Evolutionary conservation across 352 stramenopile genomes (phyloP), one percentile per base, ranked within the genome.

Genomic region (Globisporangium irregulare): DNA sequence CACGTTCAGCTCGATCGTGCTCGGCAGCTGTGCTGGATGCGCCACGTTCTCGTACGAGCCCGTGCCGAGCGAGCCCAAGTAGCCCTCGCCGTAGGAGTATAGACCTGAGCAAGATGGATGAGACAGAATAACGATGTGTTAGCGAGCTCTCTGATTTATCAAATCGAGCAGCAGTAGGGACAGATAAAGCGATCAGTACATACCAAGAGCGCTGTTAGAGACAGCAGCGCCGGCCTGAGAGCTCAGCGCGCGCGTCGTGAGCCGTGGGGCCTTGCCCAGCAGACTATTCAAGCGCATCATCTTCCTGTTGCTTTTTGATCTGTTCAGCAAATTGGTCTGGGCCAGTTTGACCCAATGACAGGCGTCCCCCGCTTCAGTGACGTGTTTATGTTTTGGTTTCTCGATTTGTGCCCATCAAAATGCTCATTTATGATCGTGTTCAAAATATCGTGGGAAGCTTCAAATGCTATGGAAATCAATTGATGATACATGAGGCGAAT

Each of bases 51-150:
- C 78, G 67, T 92, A 95, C 46, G 67, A 77, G 14, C 84, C 86
- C 1, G 82, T 90, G 58, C 87, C 87, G 27, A 95, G 72, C 34
- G 84, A 80, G 46, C 87, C 87, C 32, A 95, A 67, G 59, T 89
- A 94, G 34, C 87, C 87, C 59, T 92, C 84, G 14, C 87, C 87
- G 51, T 92, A 95, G 25, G 86, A 94, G 34, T 84, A 86, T 24
- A 95, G 36, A n/a, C 74, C 67, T 41, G 70, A 75, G 79, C 60
- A 22, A 72, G 20, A 22, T 15, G 24, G 12, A 41, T 24, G 9
- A 48, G 34, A 53, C 12, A 67, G 22, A 7, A 34, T 15, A 48
- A 36, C 24, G 7, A 15, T 41, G 2, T 29, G 34, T 34, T 18
- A 64, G 22, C 15, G 3, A 55, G 29, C 12, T 6, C 34, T 50